Evolutionary conservation across 2,329 filamentous ascomycete genomes (phyloP).

Genomic region (Colletotrichum sp.): DNA sequence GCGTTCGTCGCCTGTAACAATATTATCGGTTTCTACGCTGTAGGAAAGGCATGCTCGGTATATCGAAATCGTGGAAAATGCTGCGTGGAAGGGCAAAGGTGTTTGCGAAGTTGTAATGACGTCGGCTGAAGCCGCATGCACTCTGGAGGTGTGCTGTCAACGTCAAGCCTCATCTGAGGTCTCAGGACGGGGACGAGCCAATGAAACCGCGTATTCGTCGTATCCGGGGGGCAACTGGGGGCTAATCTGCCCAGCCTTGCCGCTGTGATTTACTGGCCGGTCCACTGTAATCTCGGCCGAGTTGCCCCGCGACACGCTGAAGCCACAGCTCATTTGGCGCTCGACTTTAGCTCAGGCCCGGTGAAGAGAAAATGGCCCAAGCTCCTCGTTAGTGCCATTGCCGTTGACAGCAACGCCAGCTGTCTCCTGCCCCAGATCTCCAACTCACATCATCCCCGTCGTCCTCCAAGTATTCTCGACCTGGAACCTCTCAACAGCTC

Average conservation of each 20-base stretch:
- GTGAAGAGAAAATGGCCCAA: not conserved
- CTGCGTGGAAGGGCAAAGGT: not conserved
- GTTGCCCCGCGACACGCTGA: not conserved
- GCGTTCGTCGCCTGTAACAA: not conserved
- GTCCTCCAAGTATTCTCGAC: not conserved
- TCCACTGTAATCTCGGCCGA: constrained; percentile 18
- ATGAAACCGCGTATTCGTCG: not conserved
- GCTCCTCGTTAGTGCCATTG: not conserved
- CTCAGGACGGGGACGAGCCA: not conserved
- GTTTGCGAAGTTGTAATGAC: constrained; percentile 13
- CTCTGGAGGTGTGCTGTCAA: constrained; percentile 18
- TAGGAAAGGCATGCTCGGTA: constrained; percentile 9
- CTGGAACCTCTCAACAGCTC: not conserved
- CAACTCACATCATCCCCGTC: not conserved
- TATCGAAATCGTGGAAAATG: not conserved
- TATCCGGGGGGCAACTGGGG: not conserved
- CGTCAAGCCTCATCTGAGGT: constrained; percentile 10
- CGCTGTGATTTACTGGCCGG: not conserved
- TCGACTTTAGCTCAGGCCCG: not conserved
- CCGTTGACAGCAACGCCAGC: not conserved
- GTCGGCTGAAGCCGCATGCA: constrained; percentile 12
- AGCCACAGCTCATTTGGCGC: not conserved
- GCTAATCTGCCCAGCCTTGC: not conserved
- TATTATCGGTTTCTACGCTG: not conserved
- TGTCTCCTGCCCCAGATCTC: not conserved